Evolutionary conservation across 148 eudicot genomes (phyloP).

Genomic region (Mesembryanthemum crystallinum): DNA sequence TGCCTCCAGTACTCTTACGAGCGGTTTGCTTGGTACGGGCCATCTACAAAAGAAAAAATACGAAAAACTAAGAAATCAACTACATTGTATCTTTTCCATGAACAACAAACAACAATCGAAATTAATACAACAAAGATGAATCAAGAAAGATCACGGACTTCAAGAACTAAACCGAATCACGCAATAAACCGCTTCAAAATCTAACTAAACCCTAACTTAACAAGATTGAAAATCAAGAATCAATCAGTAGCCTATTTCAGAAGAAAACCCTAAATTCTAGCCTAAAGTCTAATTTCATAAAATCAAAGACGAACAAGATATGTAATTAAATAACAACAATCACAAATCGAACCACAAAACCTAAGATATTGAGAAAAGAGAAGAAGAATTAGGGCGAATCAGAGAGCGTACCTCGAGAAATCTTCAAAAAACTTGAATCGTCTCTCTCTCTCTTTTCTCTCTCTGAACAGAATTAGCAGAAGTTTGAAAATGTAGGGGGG

Average conservation of each 20-base stretch:
- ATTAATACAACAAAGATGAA: neutral
- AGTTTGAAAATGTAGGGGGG: slow-evolving; percentile 3
- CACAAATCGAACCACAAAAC: neutral
- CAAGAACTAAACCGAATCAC: neutral
- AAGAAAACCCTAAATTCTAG: neutral
- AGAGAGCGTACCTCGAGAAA: slow-evolving; percentile 3
- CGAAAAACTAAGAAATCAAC: neutral
- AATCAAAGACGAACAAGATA: neutral
- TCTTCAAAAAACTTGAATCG: neutral
- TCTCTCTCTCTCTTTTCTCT: slow-evolving; percentile 12
- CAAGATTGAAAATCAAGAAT: neutral
- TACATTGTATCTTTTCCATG: neutral
- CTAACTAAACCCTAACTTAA: slow-evolving; percentile 3
- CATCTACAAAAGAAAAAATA: slow-evolving; percentile 37
- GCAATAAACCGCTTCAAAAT: neutral
- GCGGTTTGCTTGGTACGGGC: slow-evolving; percentile 97
- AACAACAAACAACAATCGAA: neutral
- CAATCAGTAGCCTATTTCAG: neutral
- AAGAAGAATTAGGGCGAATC: neutral
- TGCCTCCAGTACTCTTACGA: slow-evolving; percentile 89
- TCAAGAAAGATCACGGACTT: neutral
- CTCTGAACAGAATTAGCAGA: neutral
- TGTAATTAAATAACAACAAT: neutral
- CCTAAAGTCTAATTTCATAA: neutral
- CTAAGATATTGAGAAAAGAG: neutral